These are phyloP conservation scores for Fusarium armeniacum DNA, from an alignment of 2,329 filamentous ascomycete genomes.

Conservation along the genomic window DNA sequence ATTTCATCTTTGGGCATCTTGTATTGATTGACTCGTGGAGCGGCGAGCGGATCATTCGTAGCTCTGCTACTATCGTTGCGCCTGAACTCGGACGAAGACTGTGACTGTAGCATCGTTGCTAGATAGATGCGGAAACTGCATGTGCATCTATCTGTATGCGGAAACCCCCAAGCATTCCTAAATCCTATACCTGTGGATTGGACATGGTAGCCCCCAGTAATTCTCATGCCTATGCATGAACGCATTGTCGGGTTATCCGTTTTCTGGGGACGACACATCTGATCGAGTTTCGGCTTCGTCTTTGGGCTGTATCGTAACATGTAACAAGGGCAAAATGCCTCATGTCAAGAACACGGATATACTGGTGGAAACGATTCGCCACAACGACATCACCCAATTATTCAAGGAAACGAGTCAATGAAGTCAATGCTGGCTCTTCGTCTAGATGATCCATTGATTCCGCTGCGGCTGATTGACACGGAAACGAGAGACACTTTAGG, in stretches of 20 bases:
- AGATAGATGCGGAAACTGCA: constrained; percentile 13
- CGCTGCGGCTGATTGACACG: constrained; percentile 27
- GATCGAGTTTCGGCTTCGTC: constrained; percentile 19
- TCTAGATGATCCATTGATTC: constrained; percentile 28
- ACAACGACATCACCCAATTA: constrained; percentile 19
- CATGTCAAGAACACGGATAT: neutral
- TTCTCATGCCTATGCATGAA: constrained; percentile 46
- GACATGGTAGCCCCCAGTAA: constrained; percentile 30
- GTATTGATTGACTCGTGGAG: constrained; percentile 45
- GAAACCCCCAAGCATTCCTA: constrained; percentile 21
- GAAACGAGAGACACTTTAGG: constrained; percentile 33
- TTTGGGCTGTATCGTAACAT: neutral
- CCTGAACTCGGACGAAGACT: constrained; percentile 8
- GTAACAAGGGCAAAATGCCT: neutral
- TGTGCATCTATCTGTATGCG: constrained; percentile 35
- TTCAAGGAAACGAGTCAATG: constrained; percentile 1
- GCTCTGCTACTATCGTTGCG: constrained; percentile 28
- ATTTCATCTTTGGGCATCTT: constrained; percentile 38
- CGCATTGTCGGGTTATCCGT: constrained; percentile 32
- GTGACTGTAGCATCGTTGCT: constrained; percentile 2
- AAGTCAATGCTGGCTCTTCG: constrained; percentile 15
- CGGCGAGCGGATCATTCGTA: constrained; percentile 45
- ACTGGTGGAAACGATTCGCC: constrained; percentile 9
- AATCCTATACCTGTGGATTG: constrained; percentile 38
- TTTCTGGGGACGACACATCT: constrained; percentile 32